A percentile compares a stretch with the other conserved stretches of the same genome.
Conservation (phyloP, 2,329 filamentous ascomycete species). For the Cadophora sp. region DNA sequence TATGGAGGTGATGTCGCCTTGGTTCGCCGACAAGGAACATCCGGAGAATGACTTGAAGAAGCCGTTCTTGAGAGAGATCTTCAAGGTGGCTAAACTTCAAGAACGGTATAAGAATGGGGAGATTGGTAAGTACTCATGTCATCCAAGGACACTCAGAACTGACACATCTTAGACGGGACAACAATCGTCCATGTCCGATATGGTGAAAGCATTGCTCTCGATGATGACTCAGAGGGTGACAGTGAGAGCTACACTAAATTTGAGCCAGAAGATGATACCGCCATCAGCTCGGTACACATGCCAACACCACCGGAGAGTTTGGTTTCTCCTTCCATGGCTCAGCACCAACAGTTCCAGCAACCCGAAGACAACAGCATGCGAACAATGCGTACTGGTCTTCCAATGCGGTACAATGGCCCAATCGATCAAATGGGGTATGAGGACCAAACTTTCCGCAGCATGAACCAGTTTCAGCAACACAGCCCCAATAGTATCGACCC, state of each 20-base stretch:
- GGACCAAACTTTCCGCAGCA: conserved; percentile 15
- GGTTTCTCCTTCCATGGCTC: conserved; percentile 31
- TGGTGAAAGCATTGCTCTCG: conserved; percentile 28
- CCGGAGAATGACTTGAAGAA: conserved; percentile 61
- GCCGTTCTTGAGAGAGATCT: conserved; percentile 64
- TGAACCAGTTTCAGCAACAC: conserved; percentile 26
- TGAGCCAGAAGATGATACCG: conserved; percentile 36
- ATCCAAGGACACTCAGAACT: neutral
- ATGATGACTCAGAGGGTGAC: conserved; percentile 36
- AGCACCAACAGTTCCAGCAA: conserved; percentile 27
- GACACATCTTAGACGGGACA: conserved; percentile 25
- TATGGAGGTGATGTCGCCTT: conserved; percentile 61
- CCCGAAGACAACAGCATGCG: conserved; percentile 25
- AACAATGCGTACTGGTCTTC: conserved; percentile 26
- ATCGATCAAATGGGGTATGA: conserved; percentile 29
- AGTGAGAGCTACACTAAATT: conserved; percentile 30
- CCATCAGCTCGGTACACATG: conserved; percentile 6
- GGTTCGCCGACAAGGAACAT: conserved; percentile 62
- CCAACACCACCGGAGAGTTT: conserved; percentile 34
- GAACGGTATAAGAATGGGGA: conserved; percentile 62
- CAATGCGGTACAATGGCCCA: conserved; percentile 23
- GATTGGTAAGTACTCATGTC: conserved; percentile 54
- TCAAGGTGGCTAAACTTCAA: conserved; percentile 63
- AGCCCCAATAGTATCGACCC: conserved; percentile 31
- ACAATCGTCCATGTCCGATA: conserved; percentile 34